A percentile compares a stretch with the other conserved stretches of the same genome.
Conservation (phyloP, 352 stramenopile species). For the Phytophthora aleatoria region DNA sequence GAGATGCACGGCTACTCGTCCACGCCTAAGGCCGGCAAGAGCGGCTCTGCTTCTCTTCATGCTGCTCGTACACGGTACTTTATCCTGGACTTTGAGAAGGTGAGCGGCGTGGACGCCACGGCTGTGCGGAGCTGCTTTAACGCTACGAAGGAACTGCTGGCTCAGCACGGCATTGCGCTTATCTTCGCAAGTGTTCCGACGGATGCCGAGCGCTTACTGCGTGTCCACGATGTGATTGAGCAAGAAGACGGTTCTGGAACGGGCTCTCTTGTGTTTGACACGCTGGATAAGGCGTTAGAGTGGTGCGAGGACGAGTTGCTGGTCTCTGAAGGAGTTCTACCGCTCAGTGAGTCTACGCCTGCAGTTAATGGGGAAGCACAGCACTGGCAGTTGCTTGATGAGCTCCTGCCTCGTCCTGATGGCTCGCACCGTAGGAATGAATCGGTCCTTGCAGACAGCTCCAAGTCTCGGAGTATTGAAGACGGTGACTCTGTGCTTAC, state of each 20-base stretch:
- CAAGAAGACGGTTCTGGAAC: slow-evolving; percentile 52
- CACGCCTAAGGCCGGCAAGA: slow-evolving; percentile 36
- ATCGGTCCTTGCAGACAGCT: neutral
- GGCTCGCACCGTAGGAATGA: slow-evolving; percentile 26
- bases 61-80: slow-evolving; percentile 84
- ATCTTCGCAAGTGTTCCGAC: slow-evolving; percentile 78
- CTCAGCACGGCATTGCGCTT: slow-evolving; percentile 76
- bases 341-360: slow-evolving; percentile 58
- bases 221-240: slow-evolving; percentile 83
- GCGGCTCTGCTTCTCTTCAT: slow-evolving; percentile 44
- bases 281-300: slow-evolving; percentile 81
- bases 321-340: slow-evolving; percentile 67
- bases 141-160: slow-evolving; percentile 80
- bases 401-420: slow-evolving; percentile 55
- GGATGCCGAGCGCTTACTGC: slow-evolving; percentile 72
- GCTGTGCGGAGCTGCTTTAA: slow-evolving; percentile 89
- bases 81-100: slow-evolving; percentile 89
- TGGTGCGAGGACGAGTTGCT: slow-evolving; percentile 89
- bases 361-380: slow-evolving; percentile 42
- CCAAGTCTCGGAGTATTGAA: neutral
- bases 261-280: slow-evolving; percentile 82
- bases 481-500: slow-evolving; percentile 42
- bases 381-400: slow-evolving; percentile 61
- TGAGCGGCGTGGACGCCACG: slow-evolving; percentile 90
- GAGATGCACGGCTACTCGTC: slow-evolving; percentile 46